These are phyloP conservation scores for Toxoplasma gondii DNA, from an alignment of 169 alveolate species.

Conservation along the genomic window DNA sequence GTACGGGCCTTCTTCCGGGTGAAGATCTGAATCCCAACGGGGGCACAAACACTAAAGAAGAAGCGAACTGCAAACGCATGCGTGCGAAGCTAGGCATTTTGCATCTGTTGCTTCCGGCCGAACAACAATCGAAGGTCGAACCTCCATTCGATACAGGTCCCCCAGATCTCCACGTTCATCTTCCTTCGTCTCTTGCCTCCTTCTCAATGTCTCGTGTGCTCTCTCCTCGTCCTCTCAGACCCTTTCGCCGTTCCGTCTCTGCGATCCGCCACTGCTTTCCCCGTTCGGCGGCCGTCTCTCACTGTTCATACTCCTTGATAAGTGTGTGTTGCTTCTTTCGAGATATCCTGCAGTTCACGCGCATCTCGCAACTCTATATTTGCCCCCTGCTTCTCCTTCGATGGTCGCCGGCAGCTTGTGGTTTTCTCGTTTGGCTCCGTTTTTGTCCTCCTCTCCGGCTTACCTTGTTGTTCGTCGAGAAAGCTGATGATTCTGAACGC, in stretches of 20 bases:
- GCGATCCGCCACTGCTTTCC: background rate
- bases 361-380: too few species aligned
- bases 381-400: too few species aligned
- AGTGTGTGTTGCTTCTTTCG: too few species aligned
- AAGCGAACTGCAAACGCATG: background rate
- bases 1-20: slow-evolving; percentile 70
- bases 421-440: too few species aligned
- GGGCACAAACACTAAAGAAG: background rate
- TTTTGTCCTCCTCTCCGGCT: background rate
- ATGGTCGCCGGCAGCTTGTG: too few species aligned
- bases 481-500: slow-evolving; percentile 87
- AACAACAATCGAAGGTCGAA: background rate
- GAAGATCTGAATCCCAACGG: slow-evolving; percentile 35
- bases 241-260: background rate
- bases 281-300: too few species aligned
- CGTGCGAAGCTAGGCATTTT: background rate
- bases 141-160: background rate
- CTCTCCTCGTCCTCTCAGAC: background rate
- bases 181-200: too few species aligned
- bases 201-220: too few species aligned
- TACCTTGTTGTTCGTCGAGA: slow-evolving; percentile 84
- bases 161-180: too few species aligned
- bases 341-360: too few species aligned
- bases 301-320: too few species aligned
- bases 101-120: background rate